A percentile compares a stretch with the other conserved stretches of the same genome.
Evolutionary conservation across 768 basidiomycete genomes (phyloP).

Genomic region (Clitopilus passeckerianus): DNA sequence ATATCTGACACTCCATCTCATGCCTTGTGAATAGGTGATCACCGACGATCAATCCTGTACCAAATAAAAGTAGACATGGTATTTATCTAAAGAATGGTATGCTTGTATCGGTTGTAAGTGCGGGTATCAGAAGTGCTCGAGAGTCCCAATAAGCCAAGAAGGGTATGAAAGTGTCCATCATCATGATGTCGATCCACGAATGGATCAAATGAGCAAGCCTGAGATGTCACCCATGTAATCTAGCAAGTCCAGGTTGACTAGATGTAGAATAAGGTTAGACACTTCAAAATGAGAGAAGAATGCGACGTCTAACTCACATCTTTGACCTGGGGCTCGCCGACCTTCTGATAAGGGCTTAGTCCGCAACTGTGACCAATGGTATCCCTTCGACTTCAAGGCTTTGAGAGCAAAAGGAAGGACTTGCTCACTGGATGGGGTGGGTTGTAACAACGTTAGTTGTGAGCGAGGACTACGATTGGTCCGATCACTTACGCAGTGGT

Average conservation of each 20-base stretch:
- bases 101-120: neutral
- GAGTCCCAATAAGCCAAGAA: too few species aligned
- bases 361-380: slow-evolving; percentile 34
- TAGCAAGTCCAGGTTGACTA: too few species aligned
- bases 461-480: neutral
- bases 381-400: slow-evolving; percentile 23
- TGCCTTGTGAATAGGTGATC: too few species aligned
- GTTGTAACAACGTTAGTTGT: neutral
- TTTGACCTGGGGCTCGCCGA: slow-evolving; percentile 14
- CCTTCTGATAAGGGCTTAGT: slow-evolving; percentile 33
- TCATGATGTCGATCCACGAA: too few species aligned
- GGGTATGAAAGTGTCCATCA: neutral
- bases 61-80: too few species aligned
- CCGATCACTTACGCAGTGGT: slow-evolving; percentile 26
- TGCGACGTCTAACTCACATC: slow-evolving; percentile 15
- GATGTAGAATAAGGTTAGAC: neutral
- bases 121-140: too few species aligned
- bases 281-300: neutral
- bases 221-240: too few species aligned
- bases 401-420: slow-evolving; percentile 25
- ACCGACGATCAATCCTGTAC: too few species aligned
- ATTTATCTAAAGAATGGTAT: neutral
- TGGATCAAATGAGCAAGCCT: too few species aligned
- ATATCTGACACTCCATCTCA: too few species aligned
- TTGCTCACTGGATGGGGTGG: neutral